Percentiles rank a stretch among this genome's conserved stretches.
phyloP scores from a whole-genome alignment of 2,329 filamentous ascomycete species.

The Ascochyta lentis region DNA sequence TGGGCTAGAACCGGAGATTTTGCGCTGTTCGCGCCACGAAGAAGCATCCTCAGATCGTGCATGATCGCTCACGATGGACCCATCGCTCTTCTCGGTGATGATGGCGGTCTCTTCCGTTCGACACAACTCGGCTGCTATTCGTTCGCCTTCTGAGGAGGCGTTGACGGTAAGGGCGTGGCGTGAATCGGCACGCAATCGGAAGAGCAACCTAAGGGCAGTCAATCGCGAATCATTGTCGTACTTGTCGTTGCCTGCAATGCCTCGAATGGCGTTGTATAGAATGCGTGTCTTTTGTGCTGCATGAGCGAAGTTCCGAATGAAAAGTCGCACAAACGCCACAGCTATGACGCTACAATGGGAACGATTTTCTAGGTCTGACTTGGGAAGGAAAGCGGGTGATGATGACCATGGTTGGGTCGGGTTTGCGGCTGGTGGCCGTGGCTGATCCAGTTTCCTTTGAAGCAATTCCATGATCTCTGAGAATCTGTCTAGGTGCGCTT shows the following conservation, averaged over 20 bases:
- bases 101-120: constrained; percentile 64
- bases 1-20: constrained; percentile 38
- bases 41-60: constrained; percentile 35
- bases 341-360: constrained; percentile 75
- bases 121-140: constrained; percentile 74
- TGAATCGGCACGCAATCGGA: constrained; percentile 83
- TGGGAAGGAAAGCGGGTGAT: constrained; percentile 23
- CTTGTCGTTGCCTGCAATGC: constrained; percentile 40
- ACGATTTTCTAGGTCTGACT: constrained; percentile 24
- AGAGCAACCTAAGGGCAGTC: constrained; percentile 60
- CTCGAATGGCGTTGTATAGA: constrained; percentile 46
- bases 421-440: constrained; percentile 24
- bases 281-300: constrained; percentile 69
- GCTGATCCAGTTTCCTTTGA: constrained; percentile 37
- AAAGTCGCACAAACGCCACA: constrained; percentile 75
- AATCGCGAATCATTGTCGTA: constrained; percentile 48
- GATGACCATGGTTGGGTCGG: constrained; percentile 25
- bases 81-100: constrained; percentile 53
- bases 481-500: constrained; percentile 66
- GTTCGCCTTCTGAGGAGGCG: constrained; percentile 72
- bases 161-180: constrained; percentile 77
- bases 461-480: constrained; percentile 55
- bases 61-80: constrained; percentile 33
- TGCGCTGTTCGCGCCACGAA: constrained; percentile 43
- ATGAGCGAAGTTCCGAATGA: constrained; percentile 73